Evolutionary conservation across 2,329 filamentous ascomycete genomes (phyloP).

Genomic region (Colletotrichum spaethianum): DNA sequence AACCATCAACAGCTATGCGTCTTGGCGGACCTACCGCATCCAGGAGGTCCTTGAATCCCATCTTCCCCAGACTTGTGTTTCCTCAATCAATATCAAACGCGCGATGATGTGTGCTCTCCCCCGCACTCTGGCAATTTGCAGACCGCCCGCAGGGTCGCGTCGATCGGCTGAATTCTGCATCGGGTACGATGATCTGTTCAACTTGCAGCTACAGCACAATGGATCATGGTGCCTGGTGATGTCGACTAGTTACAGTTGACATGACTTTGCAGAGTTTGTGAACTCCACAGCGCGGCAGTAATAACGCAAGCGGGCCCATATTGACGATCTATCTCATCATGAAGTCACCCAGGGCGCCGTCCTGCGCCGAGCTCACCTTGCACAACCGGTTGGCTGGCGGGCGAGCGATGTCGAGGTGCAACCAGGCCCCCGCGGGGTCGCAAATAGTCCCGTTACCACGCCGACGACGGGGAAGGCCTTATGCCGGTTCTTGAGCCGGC

Average conservation of each 20-base stretch:
- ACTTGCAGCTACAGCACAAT: conserved; percentile 1
- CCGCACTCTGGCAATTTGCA: conserved; percentile 38
- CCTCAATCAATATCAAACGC: conserved; percentile 46
- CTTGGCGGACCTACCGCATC: background rate
- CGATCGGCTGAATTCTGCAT: conserved; percentile 43
- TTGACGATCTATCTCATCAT: conserved; percentile 9
- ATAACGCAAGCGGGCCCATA: background rate
- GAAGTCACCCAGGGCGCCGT: background rate
- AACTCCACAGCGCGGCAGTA: background rate
- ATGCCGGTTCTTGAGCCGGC: background rate
- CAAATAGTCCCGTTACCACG: background rate
- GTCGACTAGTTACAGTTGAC: background rate
- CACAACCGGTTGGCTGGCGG: background rate
- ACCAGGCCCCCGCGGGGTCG: background rate
- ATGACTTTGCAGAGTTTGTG: background rate
- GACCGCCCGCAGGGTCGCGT: conserved; percentile 37
- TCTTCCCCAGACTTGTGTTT: conserved; percentile 9
- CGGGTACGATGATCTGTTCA: conserved; percentile 34
- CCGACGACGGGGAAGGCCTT: background rate
- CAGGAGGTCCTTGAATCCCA: background rate
- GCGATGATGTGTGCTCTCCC: conserved; percentile 26
- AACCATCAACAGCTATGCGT: background rate
- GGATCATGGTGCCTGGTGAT: conserved; percentile 9
- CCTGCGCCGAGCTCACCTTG: background rate
- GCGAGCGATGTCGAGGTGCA: background rate